A percentile compares a stretch with the other conserved stretches of the same genome.
Evolutionary conservation across 768 basidiomycete genomes (phyloP).

Genomic region (Leucocoprinus sp.): DNA sequence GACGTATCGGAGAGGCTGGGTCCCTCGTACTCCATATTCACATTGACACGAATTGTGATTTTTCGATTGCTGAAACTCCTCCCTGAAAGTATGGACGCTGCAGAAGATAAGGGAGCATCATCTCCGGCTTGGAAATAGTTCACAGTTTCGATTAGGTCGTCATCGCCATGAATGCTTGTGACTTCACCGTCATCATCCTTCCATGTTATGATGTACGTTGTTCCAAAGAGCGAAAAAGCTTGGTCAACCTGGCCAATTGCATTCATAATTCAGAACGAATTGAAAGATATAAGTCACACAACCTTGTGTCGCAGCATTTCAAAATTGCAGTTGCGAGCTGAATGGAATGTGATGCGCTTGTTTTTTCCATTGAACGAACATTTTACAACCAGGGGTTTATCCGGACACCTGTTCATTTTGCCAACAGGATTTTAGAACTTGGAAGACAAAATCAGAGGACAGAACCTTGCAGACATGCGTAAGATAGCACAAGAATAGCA

Average conservation of each 20-base stretch:
- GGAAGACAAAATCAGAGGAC: constrained; percentile 3
- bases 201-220: constrained; percentile 68
- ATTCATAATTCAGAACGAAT: constrained; percentile 4
- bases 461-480: constrained; percentile 6
- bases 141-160: constrained; percentile 80
- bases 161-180: constrained; percentile 57
- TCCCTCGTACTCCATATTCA: constrained; percentile 85
- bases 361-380: constrained; percentile 69
- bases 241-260: constrained; percentile 60
- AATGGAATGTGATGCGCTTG: constrained; percentile 73
- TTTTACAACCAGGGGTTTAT: constrained; percentile 75
- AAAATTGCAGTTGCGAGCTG: constrained; percentile 73
- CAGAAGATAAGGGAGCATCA: constrained; percentile 62
- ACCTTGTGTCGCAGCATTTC: constrained; percentile 70
- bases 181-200: constrained; percentile 85
- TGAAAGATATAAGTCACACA: constrained; percentile 15
- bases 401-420: constrained; percentile 42
- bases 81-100: constrained; percentile 66
- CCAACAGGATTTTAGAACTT: not conserved
- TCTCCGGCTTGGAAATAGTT: constrained; percentile 80
- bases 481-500: no score
- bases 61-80: constrained; percentile 59
- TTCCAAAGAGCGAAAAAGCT: constrained; percentile 67
- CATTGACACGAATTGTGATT: constrained; percentile 69
- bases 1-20: constrained; percentile 85